Evolutionary conservation across 202 grass and related monocot genomes (phyloP), one percentile per base, ranked within the genome.

Genomic region (Eragrostis tef): DNA sequence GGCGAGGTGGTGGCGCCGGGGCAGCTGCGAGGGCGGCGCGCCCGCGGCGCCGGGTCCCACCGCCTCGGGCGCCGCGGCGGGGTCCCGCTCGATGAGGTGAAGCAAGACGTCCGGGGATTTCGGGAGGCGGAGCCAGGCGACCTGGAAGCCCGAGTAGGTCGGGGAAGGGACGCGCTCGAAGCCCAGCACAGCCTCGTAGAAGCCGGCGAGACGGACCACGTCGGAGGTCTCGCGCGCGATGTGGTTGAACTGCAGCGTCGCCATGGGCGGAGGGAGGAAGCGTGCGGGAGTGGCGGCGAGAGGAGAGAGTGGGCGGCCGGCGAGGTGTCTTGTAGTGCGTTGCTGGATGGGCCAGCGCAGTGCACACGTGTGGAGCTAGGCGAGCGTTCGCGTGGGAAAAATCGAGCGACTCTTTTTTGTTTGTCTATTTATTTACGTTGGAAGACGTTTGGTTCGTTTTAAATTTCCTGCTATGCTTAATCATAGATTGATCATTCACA

Each of bases 111-210:
- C 86, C 10, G 96, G 85, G 16, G 74, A 79, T 11, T 26, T 36
- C 58, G 85, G 93, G 27, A 94, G 71, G 64, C 89, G 87, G n/a
- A 98, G 80, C 96, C 92, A 98, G 48, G 87, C 86, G 46, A 95
- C 89, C 76, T 90, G 84, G 81, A 93, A 88, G 50, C 61, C 71
- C 20, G 73, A 56, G 77, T 90, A 93, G 74, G 61, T 36, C 5
- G 88, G 92, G 22, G 88, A 26, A 0, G 88, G 60, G 20, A 93
- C 52, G 48, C 79, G 85, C 90, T 98, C 90, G 79, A 98, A 98
- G 41, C 96, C 92, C 44, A 95, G 81, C 66, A 88, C 95, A 65
- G 93, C 88, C 81, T 90, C 83, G 85, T 95, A 98, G 90, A 98
- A 98, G 54, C 80, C 87, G 54, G 92, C 90, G 20, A 94, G 94